Percentiles rank a stretch among this genome's conserved stretches.
Conservation (phyloP, 805 yeast species). For the Starmerella powellii region DNA sequence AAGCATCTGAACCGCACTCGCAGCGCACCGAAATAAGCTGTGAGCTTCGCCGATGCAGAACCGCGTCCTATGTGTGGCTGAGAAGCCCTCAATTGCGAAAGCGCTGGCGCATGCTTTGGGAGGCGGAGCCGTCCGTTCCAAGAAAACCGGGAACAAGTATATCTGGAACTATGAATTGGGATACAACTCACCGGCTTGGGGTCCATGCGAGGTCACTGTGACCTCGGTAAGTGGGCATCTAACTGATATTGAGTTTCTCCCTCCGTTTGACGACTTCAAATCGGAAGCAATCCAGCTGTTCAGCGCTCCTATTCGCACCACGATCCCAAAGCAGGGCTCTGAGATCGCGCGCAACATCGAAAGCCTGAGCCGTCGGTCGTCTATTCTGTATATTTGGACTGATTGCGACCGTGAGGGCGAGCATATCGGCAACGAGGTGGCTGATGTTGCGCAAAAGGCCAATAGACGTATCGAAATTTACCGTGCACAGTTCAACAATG, state of each 20-base stretch:
- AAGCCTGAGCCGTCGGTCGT: slow-evolving; percentile 48
- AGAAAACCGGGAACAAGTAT: slow-evolving; percentile 45
- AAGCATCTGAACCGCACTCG: no score
- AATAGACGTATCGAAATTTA: slow-evolving; percentile 43
- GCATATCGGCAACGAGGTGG: slow-evolving; percentile 75
- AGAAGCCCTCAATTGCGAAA: slow-evolving; percentile 88
- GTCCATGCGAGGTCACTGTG: slow-evolving; percentile 70
- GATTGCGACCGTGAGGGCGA: slow-evolving; percentile 98
- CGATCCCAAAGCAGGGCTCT: slow-evolving; percentile 33
- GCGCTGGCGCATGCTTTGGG: slow-evolving; percentile 64
- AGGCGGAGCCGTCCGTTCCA: slow-evolving; percentile 46
- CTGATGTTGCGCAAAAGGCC: slow-evolving; percentile 48
- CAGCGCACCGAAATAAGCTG: no score
- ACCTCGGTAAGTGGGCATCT: slow-evolving; percentile 89
- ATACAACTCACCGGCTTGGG: slow-evolving; percentile 51
- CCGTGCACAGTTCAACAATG: slow-evolving; percentile 79
- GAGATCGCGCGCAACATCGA: slow-evolving; percentile 55
- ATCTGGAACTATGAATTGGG: slow-evolving; percentile 70
- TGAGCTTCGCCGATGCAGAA: neutral
- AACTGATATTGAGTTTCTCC: slow-evolving; percentile 51
- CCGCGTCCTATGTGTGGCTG: slow-evolving; percentile 80
- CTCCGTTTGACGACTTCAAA: slow-evolving; percentile 51
- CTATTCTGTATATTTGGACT: slow-evolving; percentile 83
- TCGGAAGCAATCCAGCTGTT: slow-evolving; percentile 55
- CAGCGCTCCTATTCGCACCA: slow-evolving; percentile 48